phyloP scores from a whole-genome alignment of 495 filamentous ascomycete species.

The Penicillium ucsense region DNA sequence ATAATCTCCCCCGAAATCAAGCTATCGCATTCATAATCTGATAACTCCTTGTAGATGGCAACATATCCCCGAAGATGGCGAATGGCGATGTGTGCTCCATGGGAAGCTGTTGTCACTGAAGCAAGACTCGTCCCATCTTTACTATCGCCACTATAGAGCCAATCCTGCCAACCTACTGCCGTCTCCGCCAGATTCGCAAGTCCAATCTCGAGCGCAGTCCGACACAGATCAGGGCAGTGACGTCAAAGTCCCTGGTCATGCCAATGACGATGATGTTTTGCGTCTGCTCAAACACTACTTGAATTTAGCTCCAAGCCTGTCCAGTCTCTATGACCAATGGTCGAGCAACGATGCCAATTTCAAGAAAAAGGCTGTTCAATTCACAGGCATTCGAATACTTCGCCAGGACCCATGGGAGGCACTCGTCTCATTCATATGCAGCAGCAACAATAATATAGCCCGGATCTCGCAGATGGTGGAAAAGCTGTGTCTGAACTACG shows the following conservation, averaged over 20 bases:
- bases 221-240: constrained; percentile 7
- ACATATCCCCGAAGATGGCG: constrained; percentile 55
- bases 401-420: constrained; percentile 96
- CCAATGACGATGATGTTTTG: constrained; percentile 51
- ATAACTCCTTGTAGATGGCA: constrained; percentile 57
- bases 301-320: constrained; percentile 64
- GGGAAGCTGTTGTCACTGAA: constrained; percentile 76
- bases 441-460: constrained; percentile 95
- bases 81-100: constrained; percentile 87
- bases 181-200: constrained; percentile 22
- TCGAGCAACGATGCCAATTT: constrained; percentile 80
- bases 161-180: background rate
- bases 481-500: constrained; percentile 82
- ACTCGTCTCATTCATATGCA: constrained; percentile 90
- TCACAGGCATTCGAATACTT: constrained; percentile 88
- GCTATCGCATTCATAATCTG: background rate
- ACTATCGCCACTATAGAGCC: constrained; percentile 52
- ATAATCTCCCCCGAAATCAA: constrained; percentile 1
- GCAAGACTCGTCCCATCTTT: constrained; percentile 69
- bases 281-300: constrained; percentile 69
- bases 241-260: background rate
- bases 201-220: constrained; percentile 16
- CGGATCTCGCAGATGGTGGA: constrained; percentile 95
- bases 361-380: constrained; percentile 73
- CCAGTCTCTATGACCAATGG: constrained; percentile 78